Conservation (phyloP, 2,329 filamentous ascomycete species). For the Penicillium occitanis region DNA sequence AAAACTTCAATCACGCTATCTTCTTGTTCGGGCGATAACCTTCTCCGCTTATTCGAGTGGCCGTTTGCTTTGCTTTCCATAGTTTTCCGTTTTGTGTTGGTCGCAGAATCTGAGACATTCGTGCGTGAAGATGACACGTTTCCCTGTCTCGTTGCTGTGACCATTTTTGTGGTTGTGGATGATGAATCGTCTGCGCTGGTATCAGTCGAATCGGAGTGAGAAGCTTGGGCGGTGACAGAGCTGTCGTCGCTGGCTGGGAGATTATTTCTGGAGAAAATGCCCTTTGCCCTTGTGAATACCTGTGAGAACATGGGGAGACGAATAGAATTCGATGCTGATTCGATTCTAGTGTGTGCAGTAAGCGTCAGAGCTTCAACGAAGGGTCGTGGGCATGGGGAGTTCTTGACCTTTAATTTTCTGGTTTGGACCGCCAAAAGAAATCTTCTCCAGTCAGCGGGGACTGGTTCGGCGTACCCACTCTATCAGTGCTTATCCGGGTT, state of each 20-base stretch:
- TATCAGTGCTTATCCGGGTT: conserved; percentile 21
- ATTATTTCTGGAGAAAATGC: conserved; percentile 39
- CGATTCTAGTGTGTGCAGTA: background rate
- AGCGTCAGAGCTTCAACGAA: background rate
- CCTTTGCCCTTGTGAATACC: conserved; percentile 44
- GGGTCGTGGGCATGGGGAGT: background rate
- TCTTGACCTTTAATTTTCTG: background rate
- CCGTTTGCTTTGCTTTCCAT: conserved; percentile 25
- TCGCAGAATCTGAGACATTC: conserved; percentile 22
- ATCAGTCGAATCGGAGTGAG: conserved; percentile 16
- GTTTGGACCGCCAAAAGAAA: conserved; percentile 5
- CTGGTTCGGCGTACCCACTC: background rate
- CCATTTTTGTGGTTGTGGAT: conserved; percentile 32
- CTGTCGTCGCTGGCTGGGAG: conserved; percentile 24
- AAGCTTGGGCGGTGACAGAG: conserved; percentile 21
- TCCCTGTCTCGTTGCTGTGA: conserved; percentile 34
- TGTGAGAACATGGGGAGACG: conserved; percentile 43
- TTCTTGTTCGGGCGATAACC: conserved; percentile 27
- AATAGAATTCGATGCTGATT: conserved; percentile 13
- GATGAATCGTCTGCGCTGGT: conserved; percentile 16
- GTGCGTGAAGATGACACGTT: conserved; percentile 24
- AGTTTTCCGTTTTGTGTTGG: conserved; percentile 39
- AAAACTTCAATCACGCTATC: conserved; percentile 24
- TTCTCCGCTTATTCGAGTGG: conserved; percentile 37
- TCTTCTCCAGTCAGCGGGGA: conserved; percentile 15